Evolutionary conservation across 1,139 yeast species (phyloP).

Genomic region (Wickerhamiella pararugosa): DNA sequence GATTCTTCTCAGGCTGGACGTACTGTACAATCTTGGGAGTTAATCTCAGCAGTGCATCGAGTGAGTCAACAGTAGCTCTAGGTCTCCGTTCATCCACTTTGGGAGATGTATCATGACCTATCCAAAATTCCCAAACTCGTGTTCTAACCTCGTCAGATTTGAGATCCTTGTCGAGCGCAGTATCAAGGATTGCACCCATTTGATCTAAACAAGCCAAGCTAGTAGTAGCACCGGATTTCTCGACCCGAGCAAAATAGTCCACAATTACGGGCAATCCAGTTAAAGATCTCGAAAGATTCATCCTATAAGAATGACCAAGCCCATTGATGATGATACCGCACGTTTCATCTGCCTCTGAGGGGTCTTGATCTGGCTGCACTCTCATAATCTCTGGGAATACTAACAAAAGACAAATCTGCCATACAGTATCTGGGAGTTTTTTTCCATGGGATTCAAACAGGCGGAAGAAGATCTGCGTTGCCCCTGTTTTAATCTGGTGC

Average conservation of each 20-base stretch:
- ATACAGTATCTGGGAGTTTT: constrained; percentile 29
- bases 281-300: constrained; percentile 27
- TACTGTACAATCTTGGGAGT: constrained; percentile 5
- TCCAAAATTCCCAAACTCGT: constrained; percentile 45
- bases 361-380: constrained; percentile 17
- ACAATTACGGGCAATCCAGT: constrained; percentile 39
- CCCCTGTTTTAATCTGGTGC: constrained; percentile 75
- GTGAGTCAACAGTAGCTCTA: constrained; percentile 19
- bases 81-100: constrained; percentile 15
- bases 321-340: constrained; percentile 45
- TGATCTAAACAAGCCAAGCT: constrained; percentile 39
- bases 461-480: constrained; percentile 75
- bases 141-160: neutral
- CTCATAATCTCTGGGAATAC: constrained; percentile 25
- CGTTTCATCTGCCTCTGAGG: constrained; percentile 41
- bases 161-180: neutral
- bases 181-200: constrained; percentile 31
- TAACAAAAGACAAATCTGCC: constrained; percentile 25
- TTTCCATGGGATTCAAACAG: constrained; percentile 67
- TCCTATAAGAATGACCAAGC: constrained; percentile 35
- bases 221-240: constrained; percentile 18
- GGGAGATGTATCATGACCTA: constrained; percentile 30
- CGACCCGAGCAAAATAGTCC: constrained; percentile 30
- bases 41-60: constrained; percentile 17
- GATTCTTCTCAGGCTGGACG: neutral